Evolutionary conservation across 768 basidiomycete genomes (phyloP).

Genomic region (Tylopilus plumbeoviolaceoides): DNA sequence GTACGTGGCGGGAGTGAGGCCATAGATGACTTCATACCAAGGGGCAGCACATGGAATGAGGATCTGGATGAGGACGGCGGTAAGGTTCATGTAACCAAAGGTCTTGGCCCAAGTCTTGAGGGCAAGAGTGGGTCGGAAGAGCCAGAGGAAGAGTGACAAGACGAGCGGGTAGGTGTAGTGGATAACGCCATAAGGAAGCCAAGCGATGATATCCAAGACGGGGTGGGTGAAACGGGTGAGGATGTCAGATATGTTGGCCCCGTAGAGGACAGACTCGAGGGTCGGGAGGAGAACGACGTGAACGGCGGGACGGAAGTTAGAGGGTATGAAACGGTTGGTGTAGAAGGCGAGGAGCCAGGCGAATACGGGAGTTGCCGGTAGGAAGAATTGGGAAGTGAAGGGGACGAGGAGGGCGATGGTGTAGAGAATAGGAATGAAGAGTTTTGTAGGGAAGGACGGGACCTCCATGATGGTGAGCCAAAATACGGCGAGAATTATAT

Average conservation of each 20-base stretch:
- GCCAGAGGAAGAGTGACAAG: slow-evolving; percentile 82
- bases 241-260: slow-evolving; percentile 96
- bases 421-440: slow-evolving; percentile 74
- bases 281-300: slow-evolving; percentile 93
- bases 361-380: slow-evolving; percentile 84
- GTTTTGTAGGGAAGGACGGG: slow-evolving; percentile 69
- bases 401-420: slow-evolving; percentile 69
- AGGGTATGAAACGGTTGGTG: slow-evolving; percentile 81
- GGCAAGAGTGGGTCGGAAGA: slow-evolving; percentile 77
- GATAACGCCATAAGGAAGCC: slow-evolving; percentile 94
- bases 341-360: slow-evolving; percentile 86
- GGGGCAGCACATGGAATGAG: slow-evolving; percentile 91
- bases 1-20: slow-evolving; percentile 93
- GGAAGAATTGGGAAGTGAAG: slow-evolving; percentile 84
- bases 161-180: slow-evolving; percentile 89
- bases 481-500: slow-evolving; percentile 57
- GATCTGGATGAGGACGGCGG: slow-evolving; percentile 85
- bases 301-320: slow-evolving; percentile 69
- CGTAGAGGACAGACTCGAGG: slow-evolving; percentile 91
- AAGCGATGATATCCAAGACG: slow-evolving; percentile 86
- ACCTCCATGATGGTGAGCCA: slow-evolving; percentile 72
- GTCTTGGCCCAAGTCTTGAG: slow-evolving; percentile 82
- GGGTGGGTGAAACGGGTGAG: slow-evolving; percentile 94
- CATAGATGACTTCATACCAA: slow-evolving; percentile 97
- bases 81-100: slow-evolving; percentile 91